These are phyloP conservation scores for Calonectria hongkongensis DNA, from an alignment of 2,329 filamentous ascomycete genomes.

Conservation along the genomic window DNA sequence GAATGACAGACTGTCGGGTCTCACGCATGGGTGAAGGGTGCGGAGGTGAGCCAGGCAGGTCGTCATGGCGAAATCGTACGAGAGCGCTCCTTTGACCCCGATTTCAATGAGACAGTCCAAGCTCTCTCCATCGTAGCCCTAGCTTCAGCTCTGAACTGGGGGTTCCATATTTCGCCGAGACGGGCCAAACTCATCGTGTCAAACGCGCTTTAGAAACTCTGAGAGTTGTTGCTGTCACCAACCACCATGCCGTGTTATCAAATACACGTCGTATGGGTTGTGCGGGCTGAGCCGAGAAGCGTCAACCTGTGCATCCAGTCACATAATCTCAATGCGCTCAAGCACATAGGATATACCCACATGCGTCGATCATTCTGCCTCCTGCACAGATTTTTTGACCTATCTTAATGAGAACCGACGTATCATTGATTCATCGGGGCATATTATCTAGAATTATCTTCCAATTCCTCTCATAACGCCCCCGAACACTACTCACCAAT, in stretches of 20 bases:
- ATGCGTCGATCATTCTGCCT: neutral
- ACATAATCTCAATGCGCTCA: neutral
- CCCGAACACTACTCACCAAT: neutral
- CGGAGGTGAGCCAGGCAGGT: conserved; percentile 25
- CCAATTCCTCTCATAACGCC: neutral
- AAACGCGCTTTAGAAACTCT: neutral
- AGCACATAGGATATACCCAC: neutral
- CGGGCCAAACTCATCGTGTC: neutral
- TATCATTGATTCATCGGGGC: neutral
- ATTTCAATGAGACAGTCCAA: conserved; percentile 33
- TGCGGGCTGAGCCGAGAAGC: conserved; percentile 14
- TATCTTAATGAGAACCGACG: neutral
- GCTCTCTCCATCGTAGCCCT: conserved; percentile 16
- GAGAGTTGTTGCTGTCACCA: neutral
- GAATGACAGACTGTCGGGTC: conserved; percentile 41
- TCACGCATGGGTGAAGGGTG: conserved; percentile 26
- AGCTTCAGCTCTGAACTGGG: conserved; percentile 5
- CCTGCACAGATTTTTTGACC: neutral
- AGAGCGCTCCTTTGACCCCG: conserved; percentile 26
- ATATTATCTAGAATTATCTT: no score
- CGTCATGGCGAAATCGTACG: conserved; percentile 35
- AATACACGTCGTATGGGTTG: neutral
- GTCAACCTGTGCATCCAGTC: conserved; percentile 9
- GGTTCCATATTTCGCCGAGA: neutral
- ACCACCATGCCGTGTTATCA: neutral